phyloP scores from a whole-genome alignment of 2,329 filamentous ascomycete species.

The Trichocomaceae sp. region DNA sequence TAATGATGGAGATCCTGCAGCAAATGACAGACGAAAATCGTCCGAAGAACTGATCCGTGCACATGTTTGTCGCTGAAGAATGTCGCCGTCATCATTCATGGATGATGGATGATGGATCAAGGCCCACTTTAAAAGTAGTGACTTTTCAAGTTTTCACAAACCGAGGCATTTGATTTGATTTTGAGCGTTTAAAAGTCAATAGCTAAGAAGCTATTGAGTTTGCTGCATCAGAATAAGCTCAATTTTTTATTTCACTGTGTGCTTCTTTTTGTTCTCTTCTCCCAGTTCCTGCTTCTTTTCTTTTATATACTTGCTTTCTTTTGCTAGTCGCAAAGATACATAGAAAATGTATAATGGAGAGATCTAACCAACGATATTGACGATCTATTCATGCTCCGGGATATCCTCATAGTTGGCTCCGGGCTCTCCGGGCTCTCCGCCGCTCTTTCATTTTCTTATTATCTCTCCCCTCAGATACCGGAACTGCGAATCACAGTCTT shows the following conservation, averaged over 20 bases:
- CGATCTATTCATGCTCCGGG: slow-evolving; percentile 5
- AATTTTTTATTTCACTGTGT: neutral
- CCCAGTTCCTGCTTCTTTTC: no score
- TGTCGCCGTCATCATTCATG: neutral
- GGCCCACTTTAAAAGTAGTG: no score
- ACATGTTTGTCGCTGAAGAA: neutral
- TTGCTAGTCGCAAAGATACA: neutral
- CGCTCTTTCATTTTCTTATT: slow-evolving; percentile 27
- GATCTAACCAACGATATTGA: neutral
- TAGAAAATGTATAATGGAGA: neutral
- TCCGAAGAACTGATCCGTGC: no score
- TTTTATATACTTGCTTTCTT: neutral
- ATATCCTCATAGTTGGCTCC: slow-evolving; percentile 29
- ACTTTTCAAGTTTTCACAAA: no score
- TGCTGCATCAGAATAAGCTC: neutral
- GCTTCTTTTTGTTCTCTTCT: no score
- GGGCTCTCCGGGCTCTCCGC: slow-evolving; percentile 31
- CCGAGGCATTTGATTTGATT: no score
- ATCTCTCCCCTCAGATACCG: slow-evolving; percentile 28
- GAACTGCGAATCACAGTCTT: slow-evolving; percentile 33
- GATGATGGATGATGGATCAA: no score
- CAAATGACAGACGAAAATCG: neutral
- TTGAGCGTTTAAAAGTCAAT: no score
- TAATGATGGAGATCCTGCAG: neutral
- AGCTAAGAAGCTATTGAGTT: no score